Percentiles rank a stretch among this genome's conserved stretches.
Conservation (phyloP, 2,329 filamentous ascomycete species). For the Aspergillus piperis region DNA sequence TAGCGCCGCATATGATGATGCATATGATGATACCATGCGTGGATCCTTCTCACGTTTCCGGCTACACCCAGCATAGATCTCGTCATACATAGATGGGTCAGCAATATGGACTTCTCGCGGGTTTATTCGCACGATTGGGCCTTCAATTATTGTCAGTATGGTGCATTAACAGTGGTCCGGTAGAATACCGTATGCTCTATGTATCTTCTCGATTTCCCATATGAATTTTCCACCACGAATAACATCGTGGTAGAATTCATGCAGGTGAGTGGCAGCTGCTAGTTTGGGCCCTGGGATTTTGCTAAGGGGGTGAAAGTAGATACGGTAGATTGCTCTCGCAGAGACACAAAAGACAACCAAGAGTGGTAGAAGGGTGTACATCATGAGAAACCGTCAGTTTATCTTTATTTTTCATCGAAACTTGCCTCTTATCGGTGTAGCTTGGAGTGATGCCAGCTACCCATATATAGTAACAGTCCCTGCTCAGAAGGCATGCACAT, state of each 20-base stretch:
- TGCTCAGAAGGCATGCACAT: not conserved
- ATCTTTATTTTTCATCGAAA: too few relatives aligned
- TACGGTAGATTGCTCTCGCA: not conserved
- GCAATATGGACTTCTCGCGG: conserved; percentile 38
- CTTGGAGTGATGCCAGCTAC: not conserved
- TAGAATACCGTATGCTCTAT: conserved; percentile 35
- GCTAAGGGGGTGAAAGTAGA: conserved; percentile 30
- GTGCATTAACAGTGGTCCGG: not conserved
- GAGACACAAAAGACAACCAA: not conserved
- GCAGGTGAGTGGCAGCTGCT: conserved; percentile 33
- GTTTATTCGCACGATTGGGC: conserved; percentile 32
- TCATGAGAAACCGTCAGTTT: not conserved
- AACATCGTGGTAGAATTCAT: conserved; percentile 39
- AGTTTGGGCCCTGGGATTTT: conserved; percentile 36
- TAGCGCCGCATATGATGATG: conserved; percentile 23
- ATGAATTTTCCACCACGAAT: conserved; percentile 32
- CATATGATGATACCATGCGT: conserved; percentile 17
- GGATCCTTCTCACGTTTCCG: conserved; percentile 25
- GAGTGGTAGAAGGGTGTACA: not conserved
- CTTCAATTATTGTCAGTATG: not conserved
- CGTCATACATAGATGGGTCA: conserved; percentile 36
- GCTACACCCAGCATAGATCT: conserved; percentile 28
- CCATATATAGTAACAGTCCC: not conserved
- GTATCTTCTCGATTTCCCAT: conserved; percentile 32
- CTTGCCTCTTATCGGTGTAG: not conserved